These are phyloP conservation scores for Globisporangium spiculum DNA, from an alignment of 352 stramenopile genomes.

Conservation along the genomic window DNA sequence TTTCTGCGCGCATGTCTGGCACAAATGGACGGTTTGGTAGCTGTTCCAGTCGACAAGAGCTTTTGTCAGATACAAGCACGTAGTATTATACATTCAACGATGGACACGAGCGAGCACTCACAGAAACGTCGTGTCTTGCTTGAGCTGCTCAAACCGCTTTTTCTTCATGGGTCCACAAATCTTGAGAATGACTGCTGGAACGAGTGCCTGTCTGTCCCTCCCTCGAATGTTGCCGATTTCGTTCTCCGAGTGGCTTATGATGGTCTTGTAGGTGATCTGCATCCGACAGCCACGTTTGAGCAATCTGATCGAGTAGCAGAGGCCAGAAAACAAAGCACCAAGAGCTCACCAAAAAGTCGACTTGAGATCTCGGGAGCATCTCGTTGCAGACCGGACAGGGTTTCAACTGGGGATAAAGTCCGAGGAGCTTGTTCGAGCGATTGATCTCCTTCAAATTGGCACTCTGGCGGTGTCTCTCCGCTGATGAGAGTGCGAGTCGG, in stretches of 20 bases:
- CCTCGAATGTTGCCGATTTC: constrained; percentile 14
- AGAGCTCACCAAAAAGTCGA: constrained; percentile 40
- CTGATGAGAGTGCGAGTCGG: constrained; percentile 30
- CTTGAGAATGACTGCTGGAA: constrained; percentile 34
- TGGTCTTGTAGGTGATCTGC: constrained; percentile 42
- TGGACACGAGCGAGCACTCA: constrained; percentile 17
- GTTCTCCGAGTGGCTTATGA: constrained; percentile 36
- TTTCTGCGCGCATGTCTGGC: constrained; percentile 29
- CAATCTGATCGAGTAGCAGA: not conserved
- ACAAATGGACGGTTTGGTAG: constrained; percentile 45
- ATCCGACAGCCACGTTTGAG: not conserved
- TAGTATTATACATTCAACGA: not conserved
- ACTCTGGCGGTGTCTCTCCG: constrained; percentile 15
- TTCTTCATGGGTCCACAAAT: constrained; percentile 30
- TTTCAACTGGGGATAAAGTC: constrained; percentile 35
- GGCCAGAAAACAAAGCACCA: not conserved
- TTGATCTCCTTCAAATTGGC: constrained; percentile 1
- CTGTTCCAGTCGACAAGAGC: constrained; percentile 13
- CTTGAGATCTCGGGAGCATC: constrained; percentile 33
- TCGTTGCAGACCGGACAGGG: constrained; percentile 38
- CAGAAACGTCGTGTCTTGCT: constrained; percentile 36
- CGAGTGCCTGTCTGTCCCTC: constrained; percentile 15
- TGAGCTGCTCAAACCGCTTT: constrained; percentile 41
- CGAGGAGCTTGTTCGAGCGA: constrained; percentile 16
- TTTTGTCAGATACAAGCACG: not conserved